phyloP scores from a whole-genome alignment of 345 rosid species.

The Alliaria petiolata region DNA sequence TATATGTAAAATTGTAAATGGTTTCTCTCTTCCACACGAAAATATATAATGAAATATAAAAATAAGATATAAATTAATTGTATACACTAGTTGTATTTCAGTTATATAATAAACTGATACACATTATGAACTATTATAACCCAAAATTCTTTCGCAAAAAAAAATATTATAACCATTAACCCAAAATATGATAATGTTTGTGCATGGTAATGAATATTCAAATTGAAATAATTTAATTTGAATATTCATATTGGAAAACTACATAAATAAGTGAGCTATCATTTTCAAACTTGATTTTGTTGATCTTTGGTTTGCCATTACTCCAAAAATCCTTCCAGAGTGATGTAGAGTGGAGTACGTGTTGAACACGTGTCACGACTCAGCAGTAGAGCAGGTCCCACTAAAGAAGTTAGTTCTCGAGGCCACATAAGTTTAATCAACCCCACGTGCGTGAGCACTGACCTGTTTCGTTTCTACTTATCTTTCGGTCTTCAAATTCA shows the following conservation, averaged over 20 bases:
- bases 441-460: background rate
- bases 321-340: background rate
- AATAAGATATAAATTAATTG: background rate
- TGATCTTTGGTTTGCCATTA: conserved; percentile 15
- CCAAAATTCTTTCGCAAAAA: no score
- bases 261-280: conserved; percentile 17
- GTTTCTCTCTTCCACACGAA: background rate
- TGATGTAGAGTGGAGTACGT: conserved; percentile 6
- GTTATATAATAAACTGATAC: no score
- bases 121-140: no score
- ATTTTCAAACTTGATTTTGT: conserved; percentile 19
- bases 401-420: background rate
- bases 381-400: background rate
- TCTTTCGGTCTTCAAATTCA: background rate
- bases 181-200: no score
- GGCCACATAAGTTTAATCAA: background rate
- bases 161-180: no score
- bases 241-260: conserved; percentile 5
- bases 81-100: no score
- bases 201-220: no score
- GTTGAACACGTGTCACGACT: background rate
- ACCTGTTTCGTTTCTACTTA: background rate
- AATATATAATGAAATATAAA: background rate
- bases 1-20: background rate
- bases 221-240: background rate